Base-by-base conservation (phyloP, 306 rosid species). In the Hippophae tibetana region DNA sequence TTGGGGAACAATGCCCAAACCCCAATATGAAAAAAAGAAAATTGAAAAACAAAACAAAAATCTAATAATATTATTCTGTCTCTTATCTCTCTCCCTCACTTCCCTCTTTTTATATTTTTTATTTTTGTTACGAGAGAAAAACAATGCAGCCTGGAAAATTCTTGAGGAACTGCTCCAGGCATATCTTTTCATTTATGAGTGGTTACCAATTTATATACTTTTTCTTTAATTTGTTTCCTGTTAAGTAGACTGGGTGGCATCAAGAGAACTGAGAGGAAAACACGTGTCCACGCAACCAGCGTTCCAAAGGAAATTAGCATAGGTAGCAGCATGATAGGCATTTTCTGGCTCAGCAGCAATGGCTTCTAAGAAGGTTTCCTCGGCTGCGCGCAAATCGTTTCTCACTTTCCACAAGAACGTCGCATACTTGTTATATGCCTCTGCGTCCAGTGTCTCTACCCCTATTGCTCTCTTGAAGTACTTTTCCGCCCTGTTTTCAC, bases 301-400 rank as follows among this genome's bases (percentile, higher is more conserved):
- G 71, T 86, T 79, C 99, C 99, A 88, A 0, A 93, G 95, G 64
- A 93, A 93, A 73, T 88, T 85, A 48, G 99, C 99, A 50, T 93
- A 93, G 44, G 75, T 81, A 14, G 94, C 95, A 0, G 99, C 86
- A 52, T 93, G 84, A 66, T 58, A 77, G 0, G 97, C 65, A 77
- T 93, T 93, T 13, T 42, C 64, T 6, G 97, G 95, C 13, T 93
- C 97, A 2, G 84, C 94, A 7, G 82, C 64, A 23, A 93, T 84
- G 42, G 99, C 99, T 10, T 82, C 97, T 62, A 88, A 72, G 60
- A 65, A 93, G 0, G 95, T 76, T 69, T 88, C 97, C 46, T 93
- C 99, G 0, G 99, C 99, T 2, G 82, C 89, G 89, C 99, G 86
- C 60, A 93, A 61, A 57, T 88, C 92, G 26, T 86, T 86, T 50